Conservation (phyloP, 192 early-diverging fungal species). For the Geranomyces variabilis region DNA sequence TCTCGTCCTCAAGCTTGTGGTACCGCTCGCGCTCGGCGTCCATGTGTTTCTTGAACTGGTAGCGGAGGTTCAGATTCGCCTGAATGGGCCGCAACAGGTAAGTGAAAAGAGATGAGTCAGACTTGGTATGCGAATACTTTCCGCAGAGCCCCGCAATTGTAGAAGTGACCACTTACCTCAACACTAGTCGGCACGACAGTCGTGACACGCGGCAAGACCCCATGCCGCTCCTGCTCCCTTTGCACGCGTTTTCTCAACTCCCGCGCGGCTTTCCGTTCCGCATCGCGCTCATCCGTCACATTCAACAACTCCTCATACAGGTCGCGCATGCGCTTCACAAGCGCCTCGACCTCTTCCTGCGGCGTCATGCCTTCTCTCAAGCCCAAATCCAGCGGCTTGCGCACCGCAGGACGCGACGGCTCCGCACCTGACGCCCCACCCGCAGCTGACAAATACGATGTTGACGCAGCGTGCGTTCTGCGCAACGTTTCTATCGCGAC, state of each 20-base stretch:
- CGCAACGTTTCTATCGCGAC: neutral
- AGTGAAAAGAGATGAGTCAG: neutral
- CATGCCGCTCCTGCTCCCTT: slow-evolving; percentile 21
- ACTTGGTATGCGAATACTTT: neutral
- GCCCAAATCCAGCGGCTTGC: neutral
- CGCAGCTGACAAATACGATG: neutral
- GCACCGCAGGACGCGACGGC: neutral
- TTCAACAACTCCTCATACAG: slow-evolving; percentile 10
- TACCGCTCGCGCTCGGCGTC: slow-evolving; percentile 25
- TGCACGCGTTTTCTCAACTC: slow-evolving; percentile 15
- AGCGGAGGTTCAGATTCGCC: slow-evolving; percentile 35
- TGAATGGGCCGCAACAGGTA: neutral
- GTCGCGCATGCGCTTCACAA: neutral
- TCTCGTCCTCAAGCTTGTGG: slow-evolving; percentile 27
- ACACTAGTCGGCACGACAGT: slow-evolving; percentile 29
- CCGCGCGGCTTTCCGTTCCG: neutral
- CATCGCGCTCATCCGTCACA: neutral
- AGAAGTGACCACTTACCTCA: slow-evolving; percentile 10
- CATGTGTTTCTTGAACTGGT: slow-evolving; percentile 26
- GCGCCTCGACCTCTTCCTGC: slow-evolving; percentile 8
- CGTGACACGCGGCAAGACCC: slow-evolving; percentile 22
- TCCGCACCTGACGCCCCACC: neutral
- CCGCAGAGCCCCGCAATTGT: neutral
- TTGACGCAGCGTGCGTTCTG: neutral
- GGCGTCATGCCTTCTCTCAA: neutral